Evolutionary conservation across 306 rosid species (phyloP).

Genomic region (Fagus sylvatica): DNA sequence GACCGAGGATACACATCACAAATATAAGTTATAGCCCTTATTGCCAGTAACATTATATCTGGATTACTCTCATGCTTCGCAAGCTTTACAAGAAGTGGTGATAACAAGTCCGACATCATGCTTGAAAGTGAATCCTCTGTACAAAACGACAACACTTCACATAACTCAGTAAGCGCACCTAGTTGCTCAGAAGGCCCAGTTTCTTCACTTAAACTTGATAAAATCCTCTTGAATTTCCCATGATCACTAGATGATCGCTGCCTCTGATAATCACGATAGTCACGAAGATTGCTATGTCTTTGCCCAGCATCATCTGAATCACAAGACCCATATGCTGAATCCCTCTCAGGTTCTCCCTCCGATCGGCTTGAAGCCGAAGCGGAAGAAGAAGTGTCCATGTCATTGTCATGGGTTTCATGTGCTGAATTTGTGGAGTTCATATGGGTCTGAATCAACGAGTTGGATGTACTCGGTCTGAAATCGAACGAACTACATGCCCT

Average conservation of each 20-base stretch:
- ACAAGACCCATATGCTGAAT: slow-evolving; percentile 88
- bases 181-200: slow-evolving; percentile 68
- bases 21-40: slow-evolving; percentile 92
- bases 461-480: slow-evolving; percentile 84
- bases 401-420: slow-evolving; percentile 64
- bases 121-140: slow-evolving; percentile 85
- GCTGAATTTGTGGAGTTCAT: slow-evolving; percentile 43
- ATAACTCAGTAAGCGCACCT: slow-evolving; percentile 73
- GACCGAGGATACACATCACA: slow-evolving; percentile 87
- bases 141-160: slow-evolving; percentile 88
- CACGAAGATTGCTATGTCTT: slow-evolving; percentile 56
- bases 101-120: slow-evolving; percentile 60
- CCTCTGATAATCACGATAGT: slow-evolving; percentile 74
- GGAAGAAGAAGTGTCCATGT: slow-evolving; percentile 92
- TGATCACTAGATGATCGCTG: slow-evolving; percentile 71
- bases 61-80: slow-evolving; percentile 68
- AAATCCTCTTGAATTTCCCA: slow-evolving; percentile 70
- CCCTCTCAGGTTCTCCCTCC: slow-evolving; percentile 83
- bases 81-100: slow-evolving; percentile 78
- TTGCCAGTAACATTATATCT: slow-evolving; percentile 74
- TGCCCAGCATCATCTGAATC: slow-evolving; percentile 90
- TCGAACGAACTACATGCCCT: slow-evolving; percentile 83
- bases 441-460: slow-evolving; percentile 60
- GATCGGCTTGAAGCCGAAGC: slow-evolving; percentile 82
- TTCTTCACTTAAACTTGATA: slow-evolving; percentile 66